Percentiles rank a stretch among this genome's conserved stretches.
Evolutionary conservation across 257 asterid genomes (phyloP).

Genomic region (Gentiana dahurica): DNA sequence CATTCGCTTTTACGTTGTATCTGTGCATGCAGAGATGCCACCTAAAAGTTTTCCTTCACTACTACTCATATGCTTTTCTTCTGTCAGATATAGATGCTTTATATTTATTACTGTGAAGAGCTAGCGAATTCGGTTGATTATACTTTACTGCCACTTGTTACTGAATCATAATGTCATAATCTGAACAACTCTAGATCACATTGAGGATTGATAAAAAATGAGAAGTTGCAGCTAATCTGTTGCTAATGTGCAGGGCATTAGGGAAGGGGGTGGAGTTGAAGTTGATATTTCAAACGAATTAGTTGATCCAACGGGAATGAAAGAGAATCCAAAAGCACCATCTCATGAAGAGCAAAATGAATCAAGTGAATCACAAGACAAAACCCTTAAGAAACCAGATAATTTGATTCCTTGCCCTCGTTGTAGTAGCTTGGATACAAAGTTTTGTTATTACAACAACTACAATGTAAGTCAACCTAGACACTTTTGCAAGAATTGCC

Average conservation of each 20-base stretch:
- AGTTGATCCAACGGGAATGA: constrained; percentile 18
- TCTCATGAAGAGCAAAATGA: constrained; percentile 46
- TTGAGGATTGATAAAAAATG: background rate
- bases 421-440: constrained; percentile 95
- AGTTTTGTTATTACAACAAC: constrained; percentile 90
- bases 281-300: constrained; percentile 24
- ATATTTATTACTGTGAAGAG: no score
- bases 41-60: no score
- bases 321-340: constrained; percentile 24
- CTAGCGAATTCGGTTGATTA: no score
- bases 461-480: constrained; percentile 93
- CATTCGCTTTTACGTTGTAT: no score
- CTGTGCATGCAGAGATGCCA: no score
- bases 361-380: constrained; percentile 45
- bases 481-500: constrained; percentile 96
- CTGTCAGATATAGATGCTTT: no score
- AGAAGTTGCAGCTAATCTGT: background rate
- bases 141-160: no score
- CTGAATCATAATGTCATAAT: no score
- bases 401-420: constrained; percentile 94
- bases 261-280: constrained; percentile 22
- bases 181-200: background rate
- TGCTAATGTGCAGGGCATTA: constrained; percentile 4
- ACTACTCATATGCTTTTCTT: no score
- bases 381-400: constrained; percentile 72